Evolutionary conservation across 2,329 filamentous ascomycete species (phyloP), one percentile per base, ranked within the genome.

Genomic region (Aciculosporium take): DNA sequence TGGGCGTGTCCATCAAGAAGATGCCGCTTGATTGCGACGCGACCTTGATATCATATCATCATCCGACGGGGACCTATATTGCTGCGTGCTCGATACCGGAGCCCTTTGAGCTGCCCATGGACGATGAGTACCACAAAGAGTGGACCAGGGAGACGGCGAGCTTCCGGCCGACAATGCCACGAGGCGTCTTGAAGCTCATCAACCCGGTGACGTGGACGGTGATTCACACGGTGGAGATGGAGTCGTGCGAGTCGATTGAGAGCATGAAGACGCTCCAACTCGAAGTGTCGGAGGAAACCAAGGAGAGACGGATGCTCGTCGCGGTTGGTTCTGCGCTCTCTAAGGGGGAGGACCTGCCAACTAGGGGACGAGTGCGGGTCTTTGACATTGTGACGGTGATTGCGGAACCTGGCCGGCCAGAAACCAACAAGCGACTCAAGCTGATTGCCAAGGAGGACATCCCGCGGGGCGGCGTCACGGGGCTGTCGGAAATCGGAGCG

Each of bases 371-470:
- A 31, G 75, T 98, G 30, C 87, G 91, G 52, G 84, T 96, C 37
- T 94, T 91, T 54, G 88, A 95, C 54, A 75, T 98, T 24, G 87
- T 94, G 44, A 76, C 81, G 27, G 91, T 98, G 25, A 89, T 95
- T 1, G 89, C 91, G 0, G 81, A 95, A 47, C 87, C 87, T 0
- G 84, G 79, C 15, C 75, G 75, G 7, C 85, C 87, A 0, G 88
- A 95, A 58, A 94, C 84, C 1, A 84, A 87, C 58, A 81, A 79
- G 49, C 85, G 79, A 50, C 68, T 98, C 27, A 93, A 94, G 56
- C 72, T 93, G 4, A 72, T 95, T 13, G 84, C 85, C 5, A 84
- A 83, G 53, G 91, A 98, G 58, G 85, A 94, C 39, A 87, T 96
- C 21, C 74, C 76, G n/a, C 84, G 91, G 38, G 91, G 91, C 8